A percentile compares a stretch with the other conserved stretches of the same genome.
phyloP scores from a whole-genome alignment of 768 basidiomycete genomes.

The Tylopilus rubrobrunneus region DNA sequence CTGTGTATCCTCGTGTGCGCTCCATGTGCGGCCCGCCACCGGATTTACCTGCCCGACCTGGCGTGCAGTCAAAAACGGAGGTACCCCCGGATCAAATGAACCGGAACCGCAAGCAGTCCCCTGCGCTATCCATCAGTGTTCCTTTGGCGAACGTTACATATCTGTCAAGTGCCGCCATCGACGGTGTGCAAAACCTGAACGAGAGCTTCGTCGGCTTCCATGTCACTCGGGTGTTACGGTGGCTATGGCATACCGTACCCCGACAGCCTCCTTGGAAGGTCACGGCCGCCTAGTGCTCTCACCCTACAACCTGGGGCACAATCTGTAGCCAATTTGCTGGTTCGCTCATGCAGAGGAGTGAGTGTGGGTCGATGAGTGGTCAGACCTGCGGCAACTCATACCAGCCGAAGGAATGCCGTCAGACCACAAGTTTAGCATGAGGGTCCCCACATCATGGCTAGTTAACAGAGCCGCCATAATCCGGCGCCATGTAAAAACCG shows the following conservation, averaged over 20 bases:
- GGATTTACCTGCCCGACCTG: constrained; percentile 8
- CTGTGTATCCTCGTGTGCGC: constrained; percentile 5
- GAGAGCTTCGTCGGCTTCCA: neutral
- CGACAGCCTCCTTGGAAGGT: neutral
- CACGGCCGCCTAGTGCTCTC: neutral
- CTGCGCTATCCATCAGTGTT: neutral
- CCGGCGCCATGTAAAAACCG: constrained; percentile 1
- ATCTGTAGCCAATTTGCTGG: neutral
- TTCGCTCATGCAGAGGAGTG: neutral
- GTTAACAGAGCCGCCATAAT: neutral
- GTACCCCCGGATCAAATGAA: constrained; percentile 3
- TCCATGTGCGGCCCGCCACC: constrained; percentile 3
- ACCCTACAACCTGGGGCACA: neutral
- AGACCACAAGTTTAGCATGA: neutral
- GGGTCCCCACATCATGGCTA: neutral
- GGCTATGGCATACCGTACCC: neutral
- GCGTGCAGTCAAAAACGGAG: neutral
- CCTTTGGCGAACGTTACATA: neutral
- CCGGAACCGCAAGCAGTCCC: constrained; percentile 8
- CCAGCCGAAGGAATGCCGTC: constrained; percentile 6
- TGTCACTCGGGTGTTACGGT: neutral
- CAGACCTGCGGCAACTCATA: neutral
- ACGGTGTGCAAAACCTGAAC: neutral
- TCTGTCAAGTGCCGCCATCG: neutral
- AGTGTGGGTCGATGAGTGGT: neutral